Conservation (phyloP, 2,329 filamentous ascomycete species). For the Cladosporium sp. region DNA sequence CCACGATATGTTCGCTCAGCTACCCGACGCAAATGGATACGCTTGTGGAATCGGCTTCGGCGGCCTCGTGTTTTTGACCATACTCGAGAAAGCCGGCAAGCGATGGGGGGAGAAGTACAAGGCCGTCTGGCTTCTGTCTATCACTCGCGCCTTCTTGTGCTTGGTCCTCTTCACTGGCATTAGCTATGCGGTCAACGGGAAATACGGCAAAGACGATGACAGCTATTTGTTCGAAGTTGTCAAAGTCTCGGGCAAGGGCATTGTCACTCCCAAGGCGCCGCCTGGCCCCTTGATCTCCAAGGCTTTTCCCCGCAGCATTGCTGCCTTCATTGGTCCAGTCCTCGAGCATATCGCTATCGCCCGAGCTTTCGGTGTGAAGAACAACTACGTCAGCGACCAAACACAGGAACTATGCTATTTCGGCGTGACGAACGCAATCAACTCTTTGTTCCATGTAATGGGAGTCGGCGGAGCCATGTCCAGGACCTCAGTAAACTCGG, state of each 20-base stretch:
- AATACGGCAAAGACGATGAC: slow-evolving; percentile 30
- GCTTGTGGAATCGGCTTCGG: slow-evolving; percentile 56
- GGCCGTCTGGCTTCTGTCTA: slow-evolving; percentile 52
- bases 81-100: slow-evolving; percentile 53
- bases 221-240: slow-evolving; percentile 53
- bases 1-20: slow-evolving; percentile 51
- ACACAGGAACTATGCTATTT: slow-evolving; percentile 61
- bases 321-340: slow-evolving; percentile 55
- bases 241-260: slow-evolving; percentile 51
- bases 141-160: slow-evolving; percentile 55
- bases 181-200: slow-evolving; percentile 56
- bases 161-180: slow-evolving; percentile 58
- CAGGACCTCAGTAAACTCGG: slow-evolving; percentile 60
- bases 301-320: slow-evolving; percentile 50
- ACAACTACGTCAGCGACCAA: slow-evolving; percentile 57
- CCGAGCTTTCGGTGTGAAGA: slow-evolving; percentile 56
- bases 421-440: slow-evolving; percentile 43
- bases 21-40: slow-evolving; percentile 52
- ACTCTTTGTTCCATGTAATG: slow-evolving; percentile 60
- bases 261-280: slow-evolving; percentile 46
- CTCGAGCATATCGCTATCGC: slow-evolving; percentile 61
- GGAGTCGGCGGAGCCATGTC: slow-evolving; percentile 62
- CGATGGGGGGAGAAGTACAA: slow-evolving; percentile 54
- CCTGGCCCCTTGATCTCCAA: slow-evolving; percentile 44
- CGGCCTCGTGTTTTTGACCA: slow-evolving; percentile 49